Evolutionary conservation across 805 yeast species (phyloP), one percentile per base, ranked within the genome.

Genomic region (Yarrowia osloensis): DNA sequence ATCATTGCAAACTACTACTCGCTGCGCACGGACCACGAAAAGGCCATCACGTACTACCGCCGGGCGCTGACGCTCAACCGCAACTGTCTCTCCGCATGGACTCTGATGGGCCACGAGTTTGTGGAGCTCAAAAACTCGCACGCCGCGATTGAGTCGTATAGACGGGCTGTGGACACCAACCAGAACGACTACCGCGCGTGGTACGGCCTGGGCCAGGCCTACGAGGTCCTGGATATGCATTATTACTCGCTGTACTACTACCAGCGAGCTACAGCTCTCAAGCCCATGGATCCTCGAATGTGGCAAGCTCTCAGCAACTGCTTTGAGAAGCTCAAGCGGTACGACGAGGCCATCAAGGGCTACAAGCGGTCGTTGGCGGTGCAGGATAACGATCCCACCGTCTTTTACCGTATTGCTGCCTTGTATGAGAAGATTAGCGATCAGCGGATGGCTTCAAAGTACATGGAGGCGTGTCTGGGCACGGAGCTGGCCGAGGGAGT

Each of bases 121-220:
- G 96, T 95, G 17, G 99, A 95, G 76, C 82, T 95, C 72, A 93
- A 94, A 74, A 95, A 95, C 77, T 89, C 97, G 0, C 97, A 95
- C 77, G 98, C 98, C 0, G 99, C 99, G 0, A 95, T 95, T 66
- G 98, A 94, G 79, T 87, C 96, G 68, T 95, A 95, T 75, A 80
- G 98, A 71, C 80, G 97, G 50, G 99, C 98, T 0, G 94, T 93
- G 0, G 97, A 92, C 74, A 88, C 93, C 2, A 91, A 90, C 73
- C 84, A 87, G 52, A 88, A 89, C 73, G 99, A 95, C 75, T 96
- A 90, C 76, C 81, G 97, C 63, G 98, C 98, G 0, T 95, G 99
- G 99, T 95, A 94, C 76, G 99, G 99, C 1, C 80, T 95, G 65
- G 99, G 99, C 0, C 98, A 95, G 77, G 98, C 98, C 0, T 95